Evolutionary conservation across 352 stramenopile species (phyloP), one percentile per base, ranked within the genome.

Genomic region (Phytophthora sp.): DNA sequence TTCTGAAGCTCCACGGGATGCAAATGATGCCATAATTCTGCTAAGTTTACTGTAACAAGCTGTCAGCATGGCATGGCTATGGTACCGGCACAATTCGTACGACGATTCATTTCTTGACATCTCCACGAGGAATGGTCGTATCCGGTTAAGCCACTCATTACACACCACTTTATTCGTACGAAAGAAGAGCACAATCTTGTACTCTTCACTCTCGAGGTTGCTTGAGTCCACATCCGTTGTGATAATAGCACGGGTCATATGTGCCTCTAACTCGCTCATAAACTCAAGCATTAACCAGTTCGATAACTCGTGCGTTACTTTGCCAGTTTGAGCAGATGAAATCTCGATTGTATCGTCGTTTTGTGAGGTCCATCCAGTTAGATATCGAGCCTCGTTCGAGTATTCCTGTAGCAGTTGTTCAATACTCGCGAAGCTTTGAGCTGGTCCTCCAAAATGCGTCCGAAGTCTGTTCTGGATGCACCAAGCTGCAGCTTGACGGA

Each of bases 341-440:
- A 20, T 6, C 13, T 16, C 29, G 4, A 11, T 20, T 49, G 20
- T 27, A 7, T 64, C 47, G 18, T 20, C 7, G 21, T 41, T 62
- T 39, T 47, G 45, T 36, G 49, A 54, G 1, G 33, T 33, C 36
- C 27, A 49, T 36, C 26, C 66, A 46, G 39, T 27, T 56, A 38
- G 18, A 45, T 41, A 11, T 46, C 57, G 46, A 41, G 30, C 15
- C 18, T 46, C 52, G 46, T 63, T 30, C n/a, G 66, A 60, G 63
- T 82, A 73, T 31, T 74, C 46, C 24, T 84, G 71, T 26, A 94
- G 58, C 30, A 94, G 64, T 11, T 67, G 74, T 58, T 96, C 86
- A n/a, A 96, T 78, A 9, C 76, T 80, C 6, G 80, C 78, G 76
- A 96, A 94, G 21, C 74, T 92, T 54, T 91, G 79, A 35, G 84